Conservation (phyloP, 78 protist species). For the slime mould (Dictyostelium discoideum) region dicty_2.7 NC_007090.3:1415001-1415500, state of each 20-base stretch:
- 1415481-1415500: neutral
- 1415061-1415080: neutral
- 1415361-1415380: neutral
- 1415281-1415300: neutral
- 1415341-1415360: neutral
- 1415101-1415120: neutral
- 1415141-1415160: neutral
- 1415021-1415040: neutral
- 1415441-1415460: neutral
- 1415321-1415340: neutral
- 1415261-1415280: too few relatives aligned
- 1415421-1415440: neutral
- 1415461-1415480: neutral
- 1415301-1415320: neutral
- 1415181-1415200: neutral
- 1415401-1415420: neutral
- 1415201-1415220: neutral
- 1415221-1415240: neutral
- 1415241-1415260: neutral
- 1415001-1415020: neutral
- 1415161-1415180: neutral
- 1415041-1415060: neutral
- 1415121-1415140: neutral
- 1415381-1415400: neutral
- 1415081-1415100: neutral